Evolutionary conservation across 129 eudicot species (phyloP), one percentile per base, ranked within the genome.

Genomic region (Mikania micrantha): DNA sequence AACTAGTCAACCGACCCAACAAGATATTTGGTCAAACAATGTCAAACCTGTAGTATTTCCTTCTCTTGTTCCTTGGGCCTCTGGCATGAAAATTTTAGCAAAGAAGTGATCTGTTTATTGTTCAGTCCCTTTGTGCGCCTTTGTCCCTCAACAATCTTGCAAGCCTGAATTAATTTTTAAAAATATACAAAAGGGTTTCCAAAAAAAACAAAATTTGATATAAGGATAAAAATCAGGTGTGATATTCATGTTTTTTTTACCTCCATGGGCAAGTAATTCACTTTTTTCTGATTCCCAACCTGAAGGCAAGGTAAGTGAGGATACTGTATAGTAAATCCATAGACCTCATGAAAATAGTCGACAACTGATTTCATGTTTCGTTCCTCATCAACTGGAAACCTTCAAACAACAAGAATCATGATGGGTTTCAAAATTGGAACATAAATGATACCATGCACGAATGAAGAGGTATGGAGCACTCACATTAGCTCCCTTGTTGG

Each of bases 101-200:
- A 71, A 32, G 94, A 81, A 70, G 96, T 81, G 57, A 86, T 90
- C 66, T 90, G 91, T 64, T 81, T 84, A 29, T 90, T 90, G 67
- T 86, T 84, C 65, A 90, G 75, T 50, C 95, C 79, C 62, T 85
- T 84, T 21, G 96, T 74, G 53, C 84, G 86, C 61, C 96, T 75
- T 78, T 90, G 96, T n/a, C 96, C 96, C 78, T 86, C 91, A 5
- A 90, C 90, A 69, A 90, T 90, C 75, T 90, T 90, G 79, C 96
- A 90, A 66, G 86, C 94, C 94, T 89, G 72, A 32, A 44, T 39
- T n/a, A 50, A 6, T 8, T 19, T 13, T 31, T 71, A 27, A 15
- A 67, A 74, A 29, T 29, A 44, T 29, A 13, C 32, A 57, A 53
- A 54, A 58, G 29, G 22, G 11, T 12, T 0, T 29, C 1, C 20